Base-by-base conservation (phyloP, 2,329 filamentous ascomycete species). In the Cytospora piceicola region DNA sequence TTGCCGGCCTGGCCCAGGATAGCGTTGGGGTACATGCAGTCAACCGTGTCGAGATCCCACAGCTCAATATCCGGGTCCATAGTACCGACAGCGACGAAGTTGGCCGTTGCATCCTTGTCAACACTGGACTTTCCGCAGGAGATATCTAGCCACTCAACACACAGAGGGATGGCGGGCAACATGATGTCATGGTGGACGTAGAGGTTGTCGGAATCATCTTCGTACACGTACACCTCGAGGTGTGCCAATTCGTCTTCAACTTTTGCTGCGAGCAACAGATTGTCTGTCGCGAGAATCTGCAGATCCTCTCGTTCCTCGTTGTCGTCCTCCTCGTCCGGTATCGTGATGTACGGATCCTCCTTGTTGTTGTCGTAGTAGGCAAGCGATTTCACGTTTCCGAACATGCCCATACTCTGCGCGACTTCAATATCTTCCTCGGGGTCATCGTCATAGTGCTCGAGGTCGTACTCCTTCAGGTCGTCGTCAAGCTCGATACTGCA, bases 171-270 rank as follows among this genome's bases (percentile, higher is more conserved):
- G 29, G 94, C 94, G 36, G 95, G 95, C 64, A 99, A 86, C 94
- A 99, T 98, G 73, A 99, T 96, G 78, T 99, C 95, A 85, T 99
- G 95, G 81, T 99, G 95, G 29, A 99, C 94, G 77, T 99, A 99
- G 68, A 99, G 89, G 76, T 99, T 99, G 79, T 98, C 95, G 54
- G 90, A 91, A 68, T 88, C 88, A 72, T 98, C 95, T 78, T 99
- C 95, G 79, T 98, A 99, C 32, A 99, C 93, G 74, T 98, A 97
- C 24, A 98, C 91, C 77, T 99, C 95, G 30, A 99, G 83, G 78
- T 98, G 94, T 22, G 95, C 94, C 68, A 99, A 89, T 76, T 99
- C 95, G 73, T 99, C 95, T 78, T 99, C 95, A 60, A 98, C 90
- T 80, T 97, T 94, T 70, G 93, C 94, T 14, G 94, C 92, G 57